A percentile compares a stretch with the other conserved stretches of the same genome.
phyloP scores from a whole-genome alignment of 768 basidiomycete genomes.

The Psilocybe tampanensis region DNA sequence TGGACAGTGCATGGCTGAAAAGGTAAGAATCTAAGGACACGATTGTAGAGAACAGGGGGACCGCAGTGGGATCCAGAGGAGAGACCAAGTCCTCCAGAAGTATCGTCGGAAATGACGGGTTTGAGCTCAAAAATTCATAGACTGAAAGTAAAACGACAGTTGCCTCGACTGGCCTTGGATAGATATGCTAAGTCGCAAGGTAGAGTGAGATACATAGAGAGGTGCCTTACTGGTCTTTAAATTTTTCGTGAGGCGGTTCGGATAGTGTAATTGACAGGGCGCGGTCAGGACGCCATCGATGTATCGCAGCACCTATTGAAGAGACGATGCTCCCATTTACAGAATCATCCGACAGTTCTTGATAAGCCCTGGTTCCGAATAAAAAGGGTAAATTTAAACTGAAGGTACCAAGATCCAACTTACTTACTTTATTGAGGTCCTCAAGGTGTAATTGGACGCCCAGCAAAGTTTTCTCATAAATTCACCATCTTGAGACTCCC shows the following conservation, averaged over 20 bases:
- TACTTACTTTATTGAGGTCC: slow-evolving; percentile 50
- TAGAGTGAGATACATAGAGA: slow-evolving; percentile 1
- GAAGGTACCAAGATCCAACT: too few species aligned
- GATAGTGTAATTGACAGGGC: slow-evolving; percentile 48
- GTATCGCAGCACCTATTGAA: slow-evolving; percentile 54
- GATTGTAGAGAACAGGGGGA: slow-evolving; percentile 47
- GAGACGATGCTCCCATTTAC: slow-evolving; percentile 48
- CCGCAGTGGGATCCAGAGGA: slow-evolving; percentile 20
- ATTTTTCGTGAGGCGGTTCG: slow-evolving; percentile 53
- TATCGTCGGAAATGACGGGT: slow-evolving; percentile 49
- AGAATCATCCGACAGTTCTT: slow-evolving; percentile 53
- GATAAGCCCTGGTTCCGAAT: slow-evolving; percentile 49
- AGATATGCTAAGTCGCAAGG: neutral
- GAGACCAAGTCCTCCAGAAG: slow-evolving; percentile 38
- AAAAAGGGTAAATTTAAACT: neutral
- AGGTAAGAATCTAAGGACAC: slow-evolving; percentile 67
- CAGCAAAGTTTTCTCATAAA: slow-evolving; percentile 61
- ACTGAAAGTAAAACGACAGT: slow-evolving; percentile 59
- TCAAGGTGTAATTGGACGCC: slow-evolving; percentile 56
- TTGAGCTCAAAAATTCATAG: slow-evolving; percentile 61
- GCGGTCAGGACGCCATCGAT: slow-evolving; percentile 55
- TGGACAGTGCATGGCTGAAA: slow-evolving; percentile 66
- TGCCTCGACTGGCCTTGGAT: slow-evolving; percentile 62
- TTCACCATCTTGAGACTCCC: slow-evolving; percentile 45
- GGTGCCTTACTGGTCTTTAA: slow-evolving; percentile 52